phyloP scores from a whole-genome alignment of 129 eudicot genomes.

The Sambucus nigra region DNA sequence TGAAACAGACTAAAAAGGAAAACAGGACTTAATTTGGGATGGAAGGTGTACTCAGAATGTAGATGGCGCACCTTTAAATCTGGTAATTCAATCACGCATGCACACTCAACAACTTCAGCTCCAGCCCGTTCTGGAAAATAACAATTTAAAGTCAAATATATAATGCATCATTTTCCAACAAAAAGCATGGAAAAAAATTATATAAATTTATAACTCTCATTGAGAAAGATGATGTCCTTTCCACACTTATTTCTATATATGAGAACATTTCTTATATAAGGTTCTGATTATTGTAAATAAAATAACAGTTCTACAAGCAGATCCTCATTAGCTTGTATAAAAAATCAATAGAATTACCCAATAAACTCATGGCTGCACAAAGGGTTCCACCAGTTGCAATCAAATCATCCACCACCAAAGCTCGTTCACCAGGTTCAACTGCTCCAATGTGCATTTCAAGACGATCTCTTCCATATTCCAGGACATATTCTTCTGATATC shows the following conservation, averaged over 20 bases:
- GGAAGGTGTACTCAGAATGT: too few relatives aligned
- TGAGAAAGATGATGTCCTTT: too few relatives aligned
- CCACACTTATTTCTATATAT: too few relatives aligned
- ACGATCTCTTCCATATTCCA: constrained; percentile 88
- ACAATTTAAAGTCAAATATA: not conserved
- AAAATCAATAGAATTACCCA: constrained; percentile 34
- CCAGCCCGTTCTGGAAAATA: constrained; percentile 48
- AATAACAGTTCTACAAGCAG: not conserved
- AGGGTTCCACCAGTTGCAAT: constrained; percentile 94
- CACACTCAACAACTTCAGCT: constrained; percentile 58
- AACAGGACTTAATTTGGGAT: too few relatives aligned
- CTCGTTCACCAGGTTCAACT: constrained; percentile 68
- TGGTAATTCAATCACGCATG: constrained; percentile 64
- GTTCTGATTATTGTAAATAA: too few relatives aligned
- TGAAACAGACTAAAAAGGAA: too few relatives aligned
- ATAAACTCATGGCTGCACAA: constrained; percentile 66
- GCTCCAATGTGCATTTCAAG: constrained; percentile 98
- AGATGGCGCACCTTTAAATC: constrained; percentile 47
- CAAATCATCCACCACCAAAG: constrained; percentile 82
- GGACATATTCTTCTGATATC: constrained; percentile 61
- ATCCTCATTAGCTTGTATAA: not conserved
- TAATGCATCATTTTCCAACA: not conserved
- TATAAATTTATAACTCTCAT: too few relatives aligned
- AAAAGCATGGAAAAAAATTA: too few relatives aligned
- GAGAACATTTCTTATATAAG: too few relatives aligned